phyloP scores from a whole-genome alignment of 2,329 filamentous ascomycete genomes.

The Hymenotorrendiella dingleyae region DNA sequence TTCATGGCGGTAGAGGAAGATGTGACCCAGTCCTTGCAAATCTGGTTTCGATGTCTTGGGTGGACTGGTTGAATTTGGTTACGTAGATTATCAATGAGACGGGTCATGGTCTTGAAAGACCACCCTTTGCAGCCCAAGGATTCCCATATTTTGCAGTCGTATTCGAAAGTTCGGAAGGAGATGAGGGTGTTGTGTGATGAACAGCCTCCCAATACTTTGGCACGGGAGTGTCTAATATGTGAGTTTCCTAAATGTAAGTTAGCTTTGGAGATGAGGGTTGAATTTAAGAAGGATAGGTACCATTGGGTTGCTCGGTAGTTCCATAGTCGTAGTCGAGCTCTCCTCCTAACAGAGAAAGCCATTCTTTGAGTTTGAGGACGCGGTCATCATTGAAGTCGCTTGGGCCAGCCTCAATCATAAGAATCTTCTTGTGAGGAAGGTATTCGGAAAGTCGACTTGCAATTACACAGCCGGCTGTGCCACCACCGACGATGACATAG shows the following conservation, averaged over 20 bases:
- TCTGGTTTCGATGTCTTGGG: slow-evolving; percentile 77
- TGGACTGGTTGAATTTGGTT: slow-evolving; percentile 91
- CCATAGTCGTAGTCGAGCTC: slow-evolving; percentile 89
- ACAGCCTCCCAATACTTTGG: slow-evolving; percentile 88
- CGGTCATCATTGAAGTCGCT: slow-evolving; percentile 85
- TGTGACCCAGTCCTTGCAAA: slow-evolving; percentile 85
- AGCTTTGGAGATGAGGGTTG: neutral
- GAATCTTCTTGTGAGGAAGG: slow-evolving; percentile 72
- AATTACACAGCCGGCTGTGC: slow-evolving; percentile 43
- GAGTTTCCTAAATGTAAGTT: slow-evolving; percentile 63
- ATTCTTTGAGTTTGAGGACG: slow-evolving; percentile 80
- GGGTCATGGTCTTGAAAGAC: slow-evolving; percentile 79
- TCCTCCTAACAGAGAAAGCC: slow-evolving; percentile 77
- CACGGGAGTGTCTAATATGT: slow-evolving; percentile 83
- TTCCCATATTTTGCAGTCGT: slow-evolving; percentile 82
- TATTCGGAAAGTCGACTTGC: slow-evolving; percentile 57
- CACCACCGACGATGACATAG: slow-evolving; percentile 45
- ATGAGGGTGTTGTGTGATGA: slow-evolving; percentile 93
- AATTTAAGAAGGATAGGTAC: slow-evolving; percentile 68
- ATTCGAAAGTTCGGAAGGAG: slow-evolving; percentile 85
- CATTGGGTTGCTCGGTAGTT: slow-evolving; percentile 80
- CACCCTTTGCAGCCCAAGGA: slow-evolving; percentile 76
- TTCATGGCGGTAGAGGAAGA: slow-evolving; percentile 72
- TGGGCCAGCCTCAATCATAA: slow-evolving; percentile 83
- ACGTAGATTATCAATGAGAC: slow-evolving; percentile 74